Evolutionary conservation across 2,329 filamentous ascomycete genomes (phyloP).

Genomic region (Scedosporium dehoogii): DNA sequence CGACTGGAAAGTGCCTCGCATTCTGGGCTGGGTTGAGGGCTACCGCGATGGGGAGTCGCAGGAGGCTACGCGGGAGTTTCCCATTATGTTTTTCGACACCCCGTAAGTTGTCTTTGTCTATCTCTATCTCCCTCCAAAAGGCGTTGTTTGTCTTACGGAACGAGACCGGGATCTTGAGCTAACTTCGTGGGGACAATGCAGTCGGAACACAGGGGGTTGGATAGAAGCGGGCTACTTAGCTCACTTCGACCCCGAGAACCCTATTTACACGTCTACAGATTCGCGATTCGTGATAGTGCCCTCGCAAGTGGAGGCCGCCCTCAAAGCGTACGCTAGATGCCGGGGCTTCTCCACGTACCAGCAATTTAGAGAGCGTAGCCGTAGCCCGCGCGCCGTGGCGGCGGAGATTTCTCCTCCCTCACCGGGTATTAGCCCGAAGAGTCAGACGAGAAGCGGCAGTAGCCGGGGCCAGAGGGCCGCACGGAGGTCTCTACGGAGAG

Average conservation of each 20-base stretch:
- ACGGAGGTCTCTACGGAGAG: too few species aligned
- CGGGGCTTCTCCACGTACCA: neutral
- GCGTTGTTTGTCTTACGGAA: neutral
- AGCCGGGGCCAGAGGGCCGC: too few species aligned
- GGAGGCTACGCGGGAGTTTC: conserved; percentile 10
- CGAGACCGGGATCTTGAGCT: neutral
- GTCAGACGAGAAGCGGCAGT: too few species aligned
- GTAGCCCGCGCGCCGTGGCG: neutral
- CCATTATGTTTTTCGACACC: conserved; percentile 13
- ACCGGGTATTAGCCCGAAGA: neutral
- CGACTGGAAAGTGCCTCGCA: conserved; percentile 7
- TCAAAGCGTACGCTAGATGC: neutral
- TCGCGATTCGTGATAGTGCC: neutral
- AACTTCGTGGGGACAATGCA: neutral
- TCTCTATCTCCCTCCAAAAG: neutral
- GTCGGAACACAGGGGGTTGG: neutral
- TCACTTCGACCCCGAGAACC: neutral
- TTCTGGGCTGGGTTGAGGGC: conserved; percentile 11
- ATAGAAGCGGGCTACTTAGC: neutral
- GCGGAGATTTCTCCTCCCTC: too few species aligned
- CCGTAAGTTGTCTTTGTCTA: neutral
- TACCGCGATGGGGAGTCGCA: conserved; percentile 10
- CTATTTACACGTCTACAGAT: neutral
- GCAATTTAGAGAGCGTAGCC: neutral
- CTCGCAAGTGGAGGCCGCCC: neutral